These are phyloP conservation scores for Rhododendron mucronatum DNA, from an alignment of 148 eudicot species.

Conservation along the genomic window DNA sequence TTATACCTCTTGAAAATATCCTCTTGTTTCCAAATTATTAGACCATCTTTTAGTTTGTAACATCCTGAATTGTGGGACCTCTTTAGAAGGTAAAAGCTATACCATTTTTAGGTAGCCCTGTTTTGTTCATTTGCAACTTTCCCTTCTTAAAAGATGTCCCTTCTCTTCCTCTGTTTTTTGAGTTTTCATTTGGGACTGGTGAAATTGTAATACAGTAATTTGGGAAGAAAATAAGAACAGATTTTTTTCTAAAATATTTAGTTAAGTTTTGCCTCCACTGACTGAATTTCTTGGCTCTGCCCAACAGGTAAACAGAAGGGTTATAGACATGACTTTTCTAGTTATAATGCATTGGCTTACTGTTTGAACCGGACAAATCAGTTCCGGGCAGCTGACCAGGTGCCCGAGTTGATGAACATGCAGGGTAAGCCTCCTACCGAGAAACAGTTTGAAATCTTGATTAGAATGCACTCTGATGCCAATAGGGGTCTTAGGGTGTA, in stretches of 20 bases:
- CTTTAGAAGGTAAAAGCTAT: neutral
- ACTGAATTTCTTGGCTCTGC: neutral
- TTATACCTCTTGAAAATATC: neutral
- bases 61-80: neutral
- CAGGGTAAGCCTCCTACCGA: conserved; percentile 86
- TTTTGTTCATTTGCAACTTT: neutral
- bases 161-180: neutral
- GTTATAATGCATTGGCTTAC: conserved; percentile 85
- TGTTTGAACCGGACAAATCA: conserved; percentile 66
- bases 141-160: neutral
- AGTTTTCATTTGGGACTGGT: neutral
- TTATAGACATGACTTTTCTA: conserved; percentile 62
- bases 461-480: conserved; percentile 81
- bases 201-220: neutral
- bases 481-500: conserved; percentile 85
- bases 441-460: conserved; percentile 92
- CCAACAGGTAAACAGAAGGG: conserved; percentile 88
- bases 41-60: neutral
- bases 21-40: neutral
- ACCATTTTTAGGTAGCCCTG: neutral
- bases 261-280: neutral
- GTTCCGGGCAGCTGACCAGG: conserved; percentile 81
- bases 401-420: conserved; percentile 88
- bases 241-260: neutral
- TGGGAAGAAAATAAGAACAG: neutral